A percentile compares a stretch with the other conserved stretches of the same genome.
These are phyloP conservation scores for Kazachstania psychrophila DNA, from an alignment of 805 yeast species.

Conservation along the genomic window DNA sequence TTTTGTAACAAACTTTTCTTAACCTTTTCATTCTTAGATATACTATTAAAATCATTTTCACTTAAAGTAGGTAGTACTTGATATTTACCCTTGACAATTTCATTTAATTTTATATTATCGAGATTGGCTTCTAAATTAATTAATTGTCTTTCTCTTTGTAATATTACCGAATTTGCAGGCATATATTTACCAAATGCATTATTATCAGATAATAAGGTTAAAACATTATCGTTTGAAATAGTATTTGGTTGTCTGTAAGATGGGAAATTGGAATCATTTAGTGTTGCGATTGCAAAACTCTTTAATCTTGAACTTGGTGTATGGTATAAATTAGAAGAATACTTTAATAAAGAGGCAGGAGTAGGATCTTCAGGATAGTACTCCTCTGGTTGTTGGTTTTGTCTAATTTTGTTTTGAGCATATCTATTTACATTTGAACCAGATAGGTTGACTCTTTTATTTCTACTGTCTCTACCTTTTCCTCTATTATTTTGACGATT, in stretches of 20 bases:
- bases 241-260: conserved; percentile 17
- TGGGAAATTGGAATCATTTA: conserved; percentile 22
- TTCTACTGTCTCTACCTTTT: neutral
- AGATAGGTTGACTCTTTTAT: neutral
- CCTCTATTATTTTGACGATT: neutral
- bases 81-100: conserved; percentile 19
- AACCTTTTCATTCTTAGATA: conserved; percentile 15
- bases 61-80: conserved; percentile 7
- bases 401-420: neutral
- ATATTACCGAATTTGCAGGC: conserved; percentile 39
- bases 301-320: conserved; percentile 14
- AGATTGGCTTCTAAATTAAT: conserved; percentile 14
- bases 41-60: conserved; percentile 9
- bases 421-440: neutral
- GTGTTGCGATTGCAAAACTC: conserved; percentile 14
- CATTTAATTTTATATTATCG: conserved; percentile 10
- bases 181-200: conserved; percentile 51
- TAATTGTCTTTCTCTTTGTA: conserved; percentile 19
- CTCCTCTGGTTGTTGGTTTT: conserved; percentile 3
- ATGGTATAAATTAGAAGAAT: conserved; percentile 16
- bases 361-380: conserved; percentile 22
- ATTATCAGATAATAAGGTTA: conserved; percentile 41
- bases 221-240: conserved; percentile 22
- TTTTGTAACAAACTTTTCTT: conserved; percentile 12
- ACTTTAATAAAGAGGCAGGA: conserved; percentile 19